These are phyloP conservation scores for Candida sp. DNA, from an alignment of 1,139 yeast species.

Conservation along the genomic window DNA sequence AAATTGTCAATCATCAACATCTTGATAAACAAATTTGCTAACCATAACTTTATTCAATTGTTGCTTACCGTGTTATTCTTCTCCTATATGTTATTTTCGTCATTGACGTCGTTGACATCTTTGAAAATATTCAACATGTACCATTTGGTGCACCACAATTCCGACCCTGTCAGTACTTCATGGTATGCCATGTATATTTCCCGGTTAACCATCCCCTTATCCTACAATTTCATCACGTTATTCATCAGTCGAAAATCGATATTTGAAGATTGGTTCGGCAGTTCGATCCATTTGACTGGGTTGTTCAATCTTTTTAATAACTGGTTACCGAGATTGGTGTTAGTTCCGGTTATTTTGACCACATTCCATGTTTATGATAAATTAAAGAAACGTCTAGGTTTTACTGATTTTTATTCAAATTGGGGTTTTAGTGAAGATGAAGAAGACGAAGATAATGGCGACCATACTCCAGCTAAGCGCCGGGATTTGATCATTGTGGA, in stretches of 20 bases:
- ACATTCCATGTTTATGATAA: conserved; percentile 68
- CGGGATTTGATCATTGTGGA: conserved; percentile 39
- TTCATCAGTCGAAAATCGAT: conserved; percentile 46
- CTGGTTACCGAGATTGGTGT: conserved; percentile 68
- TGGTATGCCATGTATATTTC: conserved; percentile 82
- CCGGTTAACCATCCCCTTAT: conserved; percentile 76
- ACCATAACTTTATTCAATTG: conserved; percentile 27
- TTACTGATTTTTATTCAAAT: conserved; percentile 54
- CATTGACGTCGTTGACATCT: conserved; percentile 64
- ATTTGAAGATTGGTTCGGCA: conserved; percentile 65
- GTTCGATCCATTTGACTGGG: conserved; percentile 71
- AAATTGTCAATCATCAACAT: conserved; percentile 57
- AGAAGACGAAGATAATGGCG: conserved; percentile 12
- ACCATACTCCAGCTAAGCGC: conserved; percentile 20
- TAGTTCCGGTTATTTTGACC: conserved; percentile 65
- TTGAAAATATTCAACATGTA: conserved; percentile 73
- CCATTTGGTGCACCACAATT: conserved; percentile 63
- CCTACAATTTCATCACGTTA: conserved; percentile 73
- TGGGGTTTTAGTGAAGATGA: conserved; percentile 48
- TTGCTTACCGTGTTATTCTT: conserved; percentile 40
- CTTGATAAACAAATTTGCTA: conserved; percentile 24
- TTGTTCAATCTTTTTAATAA: conserved; percentile 71
- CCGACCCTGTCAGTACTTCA: conserved; percentile 72
- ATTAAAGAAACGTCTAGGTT: conserved; percentile 47
- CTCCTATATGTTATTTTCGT: conserved; percentile 64